Evolutionary conservation across 106 monocot species (phyloP).

Genomic region (Allium sativum): DNA sequence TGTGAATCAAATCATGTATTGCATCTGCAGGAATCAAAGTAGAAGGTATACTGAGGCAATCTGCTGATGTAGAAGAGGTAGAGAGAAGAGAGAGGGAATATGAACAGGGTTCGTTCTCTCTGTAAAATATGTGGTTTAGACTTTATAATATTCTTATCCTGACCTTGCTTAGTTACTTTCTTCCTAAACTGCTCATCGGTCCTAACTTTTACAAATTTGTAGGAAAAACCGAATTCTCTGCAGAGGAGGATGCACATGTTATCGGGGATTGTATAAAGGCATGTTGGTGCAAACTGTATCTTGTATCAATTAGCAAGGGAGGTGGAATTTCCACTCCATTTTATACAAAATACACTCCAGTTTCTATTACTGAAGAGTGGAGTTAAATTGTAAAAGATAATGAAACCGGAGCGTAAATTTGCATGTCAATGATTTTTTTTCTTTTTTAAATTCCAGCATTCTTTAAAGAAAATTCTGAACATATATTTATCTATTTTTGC

Average conservation of each 20-base stretch:
- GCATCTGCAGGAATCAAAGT: constrained; percentile 60
- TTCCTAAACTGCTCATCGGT: background rate
- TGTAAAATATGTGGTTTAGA: background rate
- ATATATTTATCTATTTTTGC: constrained; percentile 10
- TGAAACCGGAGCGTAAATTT: background rate
- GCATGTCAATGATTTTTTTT: background rate
- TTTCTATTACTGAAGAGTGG: too few relatives aligned
- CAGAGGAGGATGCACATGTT: constrained; percentile 95
- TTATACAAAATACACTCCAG: too few relatives aligned
- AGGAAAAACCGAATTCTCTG: constrained; percentile 81
- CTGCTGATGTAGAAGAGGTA: constrained; percentile 99
- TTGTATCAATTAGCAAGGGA: background rate
- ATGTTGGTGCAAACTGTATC: background rate
- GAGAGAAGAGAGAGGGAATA: constrained; percentile 65
- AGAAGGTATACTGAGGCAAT: constrained; percentile 96
- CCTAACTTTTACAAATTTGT: constrained; percentile 13
- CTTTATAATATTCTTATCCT: background rate
- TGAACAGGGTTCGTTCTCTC: constrained; percentile 54
- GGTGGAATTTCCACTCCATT: too few relatives aligned
- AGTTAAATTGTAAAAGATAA: too few relatives aligned
- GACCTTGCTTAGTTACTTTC: background rate
- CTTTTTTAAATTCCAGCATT: background rate
- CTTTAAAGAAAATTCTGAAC: background rate
- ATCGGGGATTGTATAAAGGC: constrained; percentile 99
- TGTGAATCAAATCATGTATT: background rate